Conservation (phyloP, 306 rosid species). For the Cucumis sativus region Cucumber_9930_V3 NC_026660.2:20374001-20374500, state of each 20-base stretch:
- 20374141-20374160: background rate
- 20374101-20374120: background rate
- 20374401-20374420: background rate
- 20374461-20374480: background rate
- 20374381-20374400: background rate
- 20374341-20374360: background rate
- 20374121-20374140: background rate
- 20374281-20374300: background rate
- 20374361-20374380: background rate
- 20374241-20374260: background rate
- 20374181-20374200: background rate
- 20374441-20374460: background rate
- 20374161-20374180: background rate
- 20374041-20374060: background rate
- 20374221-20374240: background rate
- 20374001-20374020: background rate
- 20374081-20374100: background rate
- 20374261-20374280: background rate
- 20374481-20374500: background rate
- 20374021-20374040: background rate
- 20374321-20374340: background rate
- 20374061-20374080: background rate
- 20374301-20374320: background rate
- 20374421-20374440: background rate
- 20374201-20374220: background rate